These are phyloP conservation scores for Ceriops decandra DNA, from an alignment of 345 rosid species.

Conservation along the genomic window DNA sequence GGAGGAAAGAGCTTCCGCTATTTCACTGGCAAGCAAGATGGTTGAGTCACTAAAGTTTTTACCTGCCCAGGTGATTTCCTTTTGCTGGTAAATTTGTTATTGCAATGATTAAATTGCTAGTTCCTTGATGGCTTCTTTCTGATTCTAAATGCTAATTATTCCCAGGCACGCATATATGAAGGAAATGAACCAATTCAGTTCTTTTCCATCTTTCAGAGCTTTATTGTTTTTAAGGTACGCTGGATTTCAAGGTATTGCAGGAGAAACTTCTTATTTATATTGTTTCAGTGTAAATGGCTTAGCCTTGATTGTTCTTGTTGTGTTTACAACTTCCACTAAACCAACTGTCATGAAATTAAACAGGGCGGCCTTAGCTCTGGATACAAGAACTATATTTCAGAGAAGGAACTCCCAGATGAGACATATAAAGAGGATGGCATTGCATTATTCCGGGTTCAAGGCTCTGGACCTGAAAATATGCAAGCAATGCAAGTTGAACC, in stretches of 20 bases:
- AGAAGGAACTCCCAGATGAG: constrained; percentile 72
- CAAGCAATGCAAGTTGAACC: constrained; percentile 97
- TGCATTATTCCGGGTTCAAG: constrained; percentile 88
- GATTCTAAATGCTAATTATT: constrained; percentile 21
- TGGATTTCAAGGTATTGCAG: background rate
- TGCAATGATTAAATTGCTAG: constrained; percentile 8
- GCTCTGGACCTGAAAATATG: constrained; percentile 98
- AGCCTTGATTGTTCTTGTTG: background rate
- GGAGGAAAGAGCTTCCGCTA: constrained; percentile 84
- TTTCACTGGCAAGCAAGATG: constrained; percentile 78
- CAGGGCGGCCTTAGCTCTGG: constrained; percentile 94
- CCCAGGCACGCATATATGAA: constrained; percentile 81
- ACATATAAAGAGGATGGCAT: constrained; percentile 73
- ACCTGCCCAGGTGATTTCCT: constrained; percentile 65
- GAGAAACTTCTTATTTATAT: background rate
- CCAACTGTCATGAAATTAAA: constrained; percentile 20
- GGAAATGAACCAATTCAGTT: constrained; percentile 90
- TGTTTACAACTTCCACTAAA: constrained; percentile 3
- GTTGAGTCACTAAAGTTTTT: constrained; percentile 81
- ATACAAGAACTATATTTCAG: constrained; percentile 67
- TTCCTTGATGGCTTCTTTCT: constrained; percentile 15
- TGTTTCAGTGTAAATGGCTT: background rate
- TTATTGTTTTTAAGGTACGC: constrained; percentile 81
- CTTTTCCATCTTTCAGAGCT: constrained; percentile 86
- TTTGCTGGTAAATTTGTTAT: constrained; percentile 9